phyloP scores from a whole-genome alignment of 169 alveolate species.

The Perkinsus marinus region DNA sequence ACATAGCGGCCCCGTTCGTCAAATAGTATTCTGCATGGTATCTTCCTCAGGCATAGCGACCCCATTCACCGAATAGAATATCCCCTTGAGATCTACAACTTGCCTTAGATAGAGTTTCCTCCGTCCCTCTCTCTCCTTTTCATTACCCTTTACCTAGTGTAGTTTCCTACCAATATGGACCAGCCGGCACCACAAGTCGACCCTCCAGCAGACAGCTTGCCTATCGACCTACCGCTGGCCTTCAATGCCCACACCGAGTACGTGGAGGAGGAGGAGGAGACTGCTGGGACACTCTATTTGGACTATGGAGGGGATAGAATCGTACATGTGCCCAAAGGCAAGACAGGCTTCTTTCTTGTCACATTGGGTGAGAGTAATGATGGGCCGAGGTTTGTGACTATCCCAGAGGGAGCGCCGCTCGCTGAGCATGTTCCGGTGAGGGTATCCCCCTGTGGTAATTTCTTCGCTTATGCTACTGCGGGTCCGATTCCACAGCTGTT shows the following conservation, averaged over 20 bases:
- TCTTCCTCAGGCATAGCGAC: too few species aligned
- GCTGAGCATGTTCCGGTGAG: neutral
- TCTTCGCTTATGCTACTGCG: neutral
- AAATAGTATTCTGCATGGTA: too few species aligned
- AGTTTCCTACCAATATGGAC: neutral
- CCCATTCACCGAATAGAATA: too few species aligned
- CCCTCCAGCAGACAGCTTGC: neutral
- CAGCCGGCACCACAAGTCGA: neutral
- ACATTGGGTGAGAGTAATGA: neutral
- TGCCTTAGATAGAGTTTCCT: too few species aligned
- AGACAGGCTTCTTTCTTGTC: neutral
- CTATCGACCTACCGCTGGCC: neutral
- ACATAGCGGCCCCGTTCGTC: too few species aligned
- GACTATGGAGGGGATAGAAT: neutral
- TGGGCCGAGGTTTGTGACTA: neutral
- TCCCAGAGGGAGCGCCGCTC: neutral
- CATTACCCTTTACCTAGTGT: neutral
- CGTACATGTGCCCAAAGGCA: neutral
- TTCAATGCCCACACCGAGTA: neutral
- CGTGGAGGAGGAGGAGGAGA: too few species aligned
- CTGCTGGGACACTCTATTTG: neutral
- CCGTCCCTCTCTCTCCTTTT: too few species aligned
- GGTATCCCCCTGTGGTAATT: neutral
- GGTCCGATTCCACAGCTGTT: neutral
- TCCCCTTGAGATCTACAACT: too few species aligned